Conservation (phyloP, 306 rosid genomes). For the Corylus heterophylla region DNA sequence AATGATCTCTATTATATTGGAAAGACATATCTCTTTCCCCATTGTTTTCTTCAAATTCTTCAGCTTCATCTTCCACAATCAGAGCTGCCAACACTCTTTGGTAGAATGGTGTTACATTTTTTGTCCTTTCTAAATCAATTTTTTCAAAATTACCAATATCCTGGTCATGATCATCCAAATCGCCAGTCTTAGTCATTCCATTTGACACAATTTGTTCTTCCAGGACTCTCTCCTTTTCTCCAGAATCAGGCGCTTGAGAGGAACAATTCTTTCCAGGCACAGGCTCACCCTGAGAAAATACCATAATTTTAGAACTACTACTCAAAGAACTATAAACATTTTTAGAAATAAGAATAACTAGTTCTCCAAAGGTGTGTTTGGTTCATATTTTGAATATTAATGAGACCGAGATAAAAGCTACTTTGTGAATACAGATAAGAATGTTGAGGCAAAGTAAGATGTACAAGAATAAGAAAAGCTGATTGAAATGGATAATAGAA, state of each 20-base stretch:
- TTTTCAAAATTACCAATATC: slow-evolving; percentile 38
- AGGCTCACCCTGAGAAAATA: slow-evolving; percentile 49
- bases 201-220: slow-evolving; percentile 39
- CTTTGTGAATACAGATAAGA: neutral
- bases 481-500: neutral
- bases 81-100: slow-evolving; percentile 82
- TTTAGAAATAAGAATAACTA: neutral
- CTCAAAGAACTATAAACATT: neutral
- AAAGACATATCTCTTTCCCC: slow-evolving; percentile 42
- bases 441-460: no score
- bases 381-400: neutral
- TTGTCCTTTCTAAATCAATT: slow-evolving; percentile 39
- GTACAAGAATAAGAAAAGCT: neutral
- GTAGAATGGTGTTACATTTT: slow-evolving; percentile 56
- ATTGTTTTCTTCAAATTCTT: slow-evolving; percentile 46
- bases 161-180: slow-evolving; percentile 38
- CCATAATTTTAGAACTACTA: slow-evolving; percentile 21
- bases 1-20: slow-evolving; percentile 42
- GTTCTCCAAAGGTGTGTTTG: neutral
- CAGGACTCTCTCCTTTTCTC: slow-evolving; percentile 38
- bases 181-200: slow-evolving; percentile 28
- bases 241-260: slow-evolving; percentile 40
- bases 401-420: neutral
- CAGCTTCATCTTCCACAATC: slow-evolving; percentile 60
- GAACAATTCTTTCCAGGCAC: slow-evolving; percentile 35